Conservation (phyloP, 2,329 filamentous ascomycete species). For the Elsinoe batatas region DNA sequence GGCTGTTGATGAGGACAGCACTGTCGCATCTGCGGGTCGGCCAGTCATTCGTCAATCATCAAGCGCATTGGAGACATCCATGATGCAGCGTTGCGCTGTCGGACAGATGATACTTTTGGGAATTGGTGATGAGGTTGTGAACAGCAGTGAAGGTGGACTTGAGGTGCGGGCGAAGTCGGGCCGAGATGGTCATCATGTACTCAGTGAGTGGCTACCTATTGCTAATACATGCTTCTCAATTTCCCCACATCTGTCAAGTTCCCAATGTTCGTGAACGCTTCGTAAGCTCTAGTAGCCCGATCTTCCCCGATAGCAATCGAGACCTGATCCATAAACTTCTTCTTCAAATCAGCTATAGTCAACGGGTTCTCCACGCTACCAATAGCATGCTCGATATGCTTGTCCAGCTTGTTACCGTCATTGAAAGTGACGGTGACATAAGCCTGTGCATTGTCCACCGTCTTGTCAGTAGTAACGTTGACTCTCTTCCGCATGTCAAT, state of each 20-base stretch:
- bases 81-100: no score
- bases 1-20: background rate
- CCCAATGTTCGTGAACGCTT: conserved; percentile 4
- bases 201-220: background rate
- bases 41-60: no score
- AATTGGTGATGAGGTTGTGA: no score
- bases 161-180: no score
- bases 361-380: conserved; percentile 42
- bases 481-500: conserved; percentile 38
- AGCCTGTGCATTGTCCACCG: conserved; percentile 35
- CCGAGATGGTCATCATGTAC: no score
- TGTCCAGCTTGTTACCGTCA: conserved; percentile 31
- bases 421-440: conserved; percentile 30
- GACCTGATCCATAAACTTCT: conserved; percentile 42
- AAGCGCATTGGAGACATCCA: no score
- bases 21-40: no score
- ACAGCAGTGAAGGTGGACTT: no score
- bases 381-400: conserved; percentile 41
- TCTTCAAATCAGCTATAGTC: conserved; percentile 36
- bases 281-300: background rate
- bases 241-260: conserved; percentile 6
- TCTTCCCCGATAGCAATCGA: background rate
- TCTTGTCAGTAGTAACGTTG: conserved; percentile 33
- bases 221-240: conserved; percentile 2
- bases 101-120: no score